Evolutionary conservation across 2,329 filamentous ascomycete genomes (phyloP).

Genomic region (Anisogramma anomala): DNA sequence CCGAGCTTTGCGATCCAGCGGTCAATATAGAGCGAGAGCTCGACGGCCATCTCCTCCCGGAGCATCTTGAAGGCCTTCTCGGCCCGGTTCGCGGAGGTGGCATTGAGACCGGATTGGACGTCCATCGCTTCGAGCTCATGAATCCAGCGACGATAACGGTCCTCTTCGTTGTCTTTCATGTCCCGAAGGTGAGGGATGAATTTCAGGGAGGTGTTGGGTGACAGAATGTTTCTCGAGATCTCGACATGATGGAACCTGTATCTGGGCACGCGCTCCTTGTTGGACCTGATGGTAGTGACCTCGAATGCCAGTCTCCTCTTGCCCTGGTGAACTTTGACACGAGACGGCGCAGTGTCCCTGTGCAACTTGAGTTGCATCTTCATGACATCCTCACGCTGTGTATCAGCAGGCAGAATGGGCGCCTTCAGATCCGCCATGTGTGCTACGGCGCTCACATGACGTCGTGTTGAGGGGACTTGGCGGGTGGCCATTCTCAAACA

Average conservation of each 20-base stretch:
- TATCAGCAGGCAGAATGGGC: constrained; percentile 6
- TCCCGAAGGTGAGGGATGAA: constrained; percentile 50
- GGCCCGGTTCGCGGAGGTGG: constrained; percentile 34
- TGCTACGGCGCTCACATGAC: constrained; percentile 32
- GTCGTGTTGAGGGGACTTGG: constrained; percentile 25
- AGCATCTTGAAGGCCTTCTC: constrained; percentile 39
- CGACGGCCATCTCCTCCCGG: constrained; percentile 39
- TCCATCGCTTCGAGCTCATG: constrained; percentile 47
- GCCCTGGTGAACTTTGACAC: constrained; percentile 34
- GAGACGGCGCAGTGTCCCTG: constrained; percentile 26
- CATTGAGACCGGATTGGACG: constrained; percentile 43
- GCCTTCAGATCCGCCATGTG: constrained; percentile 35
- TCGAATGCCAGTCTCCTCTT: constrained; percentile 30
- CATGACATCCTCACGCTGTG: constrained; percentile 24
- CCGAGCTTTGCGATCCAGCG: constrained; percentile 39
- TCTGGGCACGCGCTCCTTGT: constrained; percentile 40
- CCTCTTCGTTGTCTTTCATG: constrained; percentile 43
- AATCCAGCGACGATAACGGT: constrained; percentile 44
- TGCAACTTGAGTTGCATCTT: constrained; percentile 44
- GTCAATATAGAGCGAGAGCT: constrained; percentile 42
- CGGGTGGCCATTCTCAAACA: constrained; percentile 33
- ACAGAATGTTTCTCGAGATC: constrained; percentile 47
- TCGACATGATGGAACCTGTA: constrained; percentile 51
- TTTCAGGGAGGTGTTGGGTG: constrained; percentile 47
- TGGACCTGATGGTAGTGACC: constrained; percentile 36